Percentiles rank a stretch among this genome's conserved stretches.
Evolutionary conservation across 1,284 basidiomycete species (phyloP).

Genomic region (Boletus smithii): DNA sequence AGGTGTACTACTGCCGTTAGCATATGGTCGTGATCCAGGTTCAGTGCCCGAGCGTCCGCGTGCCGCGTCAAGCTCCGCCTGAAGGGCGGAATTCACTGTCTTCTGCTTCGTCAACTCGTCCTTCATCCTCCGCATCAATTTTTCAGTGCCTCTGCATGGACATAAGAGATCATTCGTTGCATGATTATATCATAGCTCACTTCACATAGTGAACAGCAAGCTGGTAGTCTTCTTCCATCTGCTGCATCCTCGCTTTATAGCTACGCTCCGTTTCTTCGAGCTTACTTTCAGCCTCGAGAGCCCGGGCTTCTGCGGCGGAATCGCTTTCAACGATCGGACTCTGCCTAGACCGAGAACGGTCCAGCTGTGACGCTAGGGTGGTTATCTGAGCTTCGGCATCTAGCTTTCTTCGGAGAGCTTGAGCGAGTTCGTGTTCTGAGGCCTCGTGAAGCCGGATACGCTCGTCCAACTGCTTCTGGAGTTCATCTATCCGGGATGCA

Average conservation of each 20-base stretch:
- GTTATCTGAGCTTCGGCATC: conserved; percentile 72
- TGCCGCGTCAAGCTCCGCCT: conserved; percentile 71
- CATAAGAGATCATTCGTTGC: conserved; percentile 13
- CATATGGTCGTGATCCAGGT: conserved; percentile 54
- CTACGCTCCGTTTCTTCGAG: conserved; percentile 75
- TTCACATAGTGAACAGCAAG: conserved; percentile 89
- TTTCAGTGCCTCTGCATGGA: conserved; percentile 85
- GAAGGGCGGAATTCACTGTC: conserved; percentile 71
- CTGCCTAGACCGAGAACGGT: conserved; percentile 53
- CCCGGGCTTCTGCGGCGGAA: conserved; percentile 52
- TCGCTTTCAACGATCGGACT: conserved; percentile 44
- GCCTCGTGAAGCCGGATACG: conserved; percentile 70
- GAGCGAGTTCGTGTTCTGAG: conserved; percentile 67
- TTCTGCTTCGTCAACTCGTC: conserved; percentile 92
- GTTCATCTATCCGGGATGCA: conserved; percentile 56
- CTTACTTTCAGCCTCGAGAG: conserved; percentile 66
- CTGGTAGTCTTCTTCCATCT: conserved; percentile 95
- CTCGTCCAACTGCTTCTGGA: conserved; percentile 75
- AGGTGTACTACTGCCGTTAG: conserved; percentile 81
- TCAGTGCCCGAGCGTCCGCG: conserved; percentile 57
- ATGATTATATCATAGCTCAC: conserved; percentile 46
- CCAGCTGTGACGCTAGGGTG: conserved; percentile 63
- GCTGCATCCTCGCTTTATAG: conserved; percentile 73
- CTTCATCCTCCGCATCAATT: conserved; percentile 97
- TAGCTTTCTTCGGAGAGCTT: conserved; percentile 59